Percentiles rank a stretch among this genome's conserved stretches.
phyloP scores from a whole-genome alignment of 106 monocot species.

The Platanthera zijinensis region DNA sequence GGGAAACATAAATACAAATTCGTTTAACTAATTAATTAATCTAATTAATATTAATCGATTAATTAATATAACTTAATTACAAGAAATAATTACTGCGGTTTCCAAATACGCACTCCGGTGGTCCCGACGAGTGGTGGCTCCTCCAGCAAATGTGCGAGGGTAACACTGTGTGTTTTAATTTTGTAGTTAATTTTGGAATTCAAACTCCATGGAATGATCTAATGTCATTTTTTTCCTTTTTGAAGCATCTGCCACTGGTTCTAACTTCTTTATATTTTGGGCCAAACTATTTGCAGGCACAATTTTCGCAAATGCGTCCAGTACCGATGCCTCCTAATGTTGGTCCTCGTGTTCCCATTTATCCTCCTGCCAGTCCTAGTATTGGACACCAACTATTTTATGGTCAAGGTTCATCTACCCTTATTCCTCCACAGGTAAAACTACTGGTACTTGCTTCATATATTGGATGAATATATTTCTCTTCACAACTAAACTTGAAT shows the following conservation, averaged over 20 bases:
- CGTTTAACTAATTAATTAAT: too few species aligned
- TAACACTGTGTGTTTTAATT: neutral
- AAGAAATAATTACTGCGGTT: too few species aligned
- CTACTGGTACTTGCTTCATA: neutral
- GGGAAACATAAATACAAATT: too few species aligned
- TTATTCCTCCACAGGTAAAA: slow-evolving; percentile 59
- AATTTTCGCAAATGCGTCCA: slow-evolving; percentile 66
- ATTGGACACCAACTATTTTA: slow-evolving; percentile 71
- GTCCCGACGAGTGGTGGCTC: too few species aligned
- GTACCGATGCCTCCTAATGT: slow-evolving; percentile 49
- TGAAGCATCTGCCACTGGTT: neutral
- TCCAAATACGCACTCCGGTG: too few species aligned
- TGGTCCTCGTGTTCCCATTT: slow-evolving; percentile 64
- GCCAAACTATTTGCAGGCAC: slow-evolving; percentile 22
- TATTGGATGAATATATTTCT: neutral
- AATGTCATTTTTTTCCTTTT: neutral
- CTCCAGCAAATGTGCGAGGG: too few species aligned
- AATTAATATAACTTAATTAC: too few species aligned
- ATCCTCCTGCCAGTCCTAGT: slow-evolving; percentile 58
- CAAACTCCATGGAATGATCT: neutral
- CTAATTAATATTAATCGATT: too few species aligned
- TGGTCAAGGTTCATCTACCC: slow-evolving; percentile 55
- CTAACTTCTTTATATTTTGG: neutral
- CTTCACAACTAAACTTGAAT: neutral
- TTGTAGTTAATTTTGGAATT: neutral